Evolutionary conservation across 73 alveolate genomes (phyloP), one percentile per base, ranked within the genome.

Genomic region (Symbiodinium natans): DNA sequence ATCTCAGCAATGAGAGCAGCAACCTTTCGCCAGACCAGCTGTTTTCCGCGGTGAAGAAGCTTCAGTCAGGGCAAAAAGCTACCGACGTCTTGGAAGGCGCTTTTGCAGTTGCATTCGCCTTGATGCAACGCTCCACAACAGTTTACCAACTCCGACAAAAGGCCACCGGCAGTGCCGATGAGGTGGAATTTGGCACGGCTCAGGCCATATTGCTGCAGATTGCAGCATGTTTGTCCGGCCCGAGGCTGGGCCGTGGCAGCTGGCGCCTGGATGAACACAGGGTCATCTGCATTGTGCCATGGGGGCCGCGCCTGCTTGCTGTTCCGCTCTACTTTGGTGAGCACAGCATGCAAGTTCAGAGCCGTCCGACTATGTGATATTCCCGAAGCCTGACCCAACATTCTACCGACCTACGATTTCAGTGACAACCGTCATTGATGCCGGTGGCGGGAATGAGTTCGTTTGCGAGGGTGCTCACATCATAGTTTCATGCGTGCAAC

Each of bases 401-500:
- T 34, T 29, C 34, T 82, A 82, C 23, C 88, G 88, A 1, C 15
- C 63, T 59, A 82, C 63, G 56, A 82, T 82, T 36, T 38, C 88
- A 9, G 88, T 82, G 88, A 39, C 88, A 33, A 38, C 88, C 9
- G 88, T 82, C 38, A 52, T 13, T 19, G 21, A 21, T 13, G 43
- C 63, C 43, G 59, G 29, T 39, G 56, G 56, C 41, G 88, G 88
- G 19, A n/a, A 36, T n/a, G 88, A 82, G 43, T 82, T 82, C 88
- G 34, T 82, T 15, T 82, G 88, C 21, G 88, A 82, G 88, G 87
- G 87, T 80, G 88, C 88, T 29, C 88, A 82, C 88, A 82, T 82
- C 56, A 82, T 82, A 33, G 38, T 82, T 2, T 80, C 87, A 25
- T 80, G 88, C 41, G 88, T 82, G 63, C 88, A 82, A 38, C 88